Percentiles rank a stretch among this genome's conserved stretches.
phyloP scores from a whole-genome alignment of 2,329 filamentous ascomycete species.

The Neonectria hederae region DNA sequence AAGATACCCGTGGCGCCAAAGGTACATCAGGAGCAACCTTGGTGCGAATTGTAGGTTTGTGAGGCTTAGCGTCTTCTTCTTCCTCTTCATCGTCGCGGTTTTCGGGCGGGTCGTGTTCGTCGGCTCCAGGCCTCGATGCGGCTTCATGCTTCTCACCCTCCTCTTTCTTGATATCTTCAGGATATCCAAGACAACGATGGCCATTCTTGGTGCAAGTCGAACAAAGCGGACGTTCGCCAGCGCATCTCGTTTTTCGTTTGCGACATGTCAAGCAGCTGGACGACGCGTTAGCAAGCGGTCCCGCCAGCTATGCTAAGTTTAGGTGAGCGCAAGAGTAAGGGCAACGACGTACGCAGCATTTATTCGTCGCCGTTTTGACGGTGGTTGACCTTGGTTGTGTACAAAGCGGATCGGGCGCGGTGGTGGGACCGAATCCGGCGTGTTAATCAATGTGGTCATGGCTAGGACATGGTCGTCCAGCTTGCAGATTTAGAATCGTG shows the following conservation, averaged over 20 bases:
- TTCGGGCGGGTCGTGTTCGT: conserved; percentile 42
- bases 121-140: conserved; percentile 22
- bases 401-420: conserved; percentile 79
- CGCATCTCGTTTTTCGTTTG: conserved; percentile 79
- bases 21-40: conserved; percentile 27
- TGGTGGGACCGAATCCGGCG: conserved; percentile 51
- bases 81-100: conserved; percentile 49
- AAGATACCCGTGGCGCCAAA: conserved; percentile 8
- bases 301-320: not conserved
- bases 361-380: conserved; percentile 80
- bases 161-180: conserved; percentile 61
- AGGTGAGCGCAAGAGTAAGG: not conserved
- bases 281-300: conserved; percentile 24
- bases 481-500: conserved; percentile 22
- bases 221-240: conserved; percentile 76
- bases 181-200: conserved; percentile 75
- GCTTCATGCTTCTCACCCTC: conserved; percentile 38
- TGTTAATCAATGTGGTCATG: conserved; percentile 59
- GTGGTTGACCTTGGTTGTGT: conserved; percentile 82
- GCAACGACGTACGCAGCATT: conserved; percentile 73
- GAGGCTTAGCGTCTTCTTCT: conserved; percentile 50
- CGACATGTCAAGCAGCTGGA: conserved; percentile 63
- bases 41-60: conserved; percentile 31
- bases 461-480: conserved; percentile 50
- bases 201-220: conserved; percentile 78